phyloP scores from a whole-genome alignment of 1,284 basidiomycete species.

The Pholiota adiposa region DNA sequence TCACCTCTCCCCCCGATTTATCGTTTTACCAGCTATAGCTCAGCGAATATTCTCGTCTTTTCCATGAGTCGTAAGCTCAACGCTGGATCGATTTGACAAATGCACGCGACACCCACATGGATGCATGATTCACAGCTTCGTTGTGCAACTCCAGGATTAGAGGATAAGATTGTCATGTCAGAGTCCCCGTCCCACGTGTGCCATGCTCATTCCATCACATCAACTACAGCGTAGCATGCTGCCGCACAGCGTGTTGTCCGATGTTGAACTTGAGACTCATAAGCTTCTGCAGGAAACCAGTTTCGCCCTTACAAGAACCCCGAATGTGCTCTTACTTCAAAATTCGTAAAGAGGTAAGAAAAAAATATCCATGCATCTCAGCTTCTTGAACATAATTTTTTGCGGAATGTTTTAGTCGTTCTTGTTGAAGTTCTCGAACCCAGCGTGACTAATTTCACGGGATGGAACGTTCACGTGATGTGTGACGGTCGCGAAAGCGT shows the following conservation, averaged over 20 bases:
- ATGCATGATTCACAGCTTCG: background rate
- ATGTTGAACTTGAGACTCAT: background rate
- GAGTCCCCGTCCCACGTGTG: slow-evolving; percentile 10
- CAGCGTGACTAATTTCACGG: slow-evolving; percentile 7
- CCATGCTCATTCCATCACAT: background rate
- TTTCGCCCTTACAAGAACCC: too few species aligned
- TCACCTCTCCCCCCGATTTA: background rate
- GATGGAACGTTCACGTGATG: slow-evolving; percentile 11
- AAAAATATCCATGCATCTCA: too few species aligned
- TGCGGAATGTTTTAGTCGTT: too few species aligned
- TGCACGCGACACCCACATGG: slow-evolving; percentile 12
- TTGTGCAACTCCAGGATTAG: slow-evolving; percentile 1
- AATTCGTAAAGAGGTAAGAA: background rate
- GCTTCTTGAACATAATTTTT: too few species aligned
- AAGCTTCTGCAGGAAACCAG: too few species aligned
- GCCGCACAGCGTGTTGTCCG: background rate
- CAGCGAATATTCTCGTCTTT: background rate
- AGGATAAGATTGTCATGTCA: background rate
- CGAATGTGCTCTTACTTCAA: background rate
- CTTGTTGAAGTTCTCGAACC: too few species aligned
- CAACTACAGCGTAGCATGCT: background rate
- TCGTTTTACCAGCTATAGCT: background rate
- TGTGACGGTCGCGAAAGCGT: slow-evolving; percentile 17
- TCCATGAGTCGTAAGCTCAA: background rate
- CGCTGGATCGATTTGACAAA: background rate